Base-by-base conservation (phyloP, 352 stramenopile species). In the Thraustochytrium striatum region DNA sequence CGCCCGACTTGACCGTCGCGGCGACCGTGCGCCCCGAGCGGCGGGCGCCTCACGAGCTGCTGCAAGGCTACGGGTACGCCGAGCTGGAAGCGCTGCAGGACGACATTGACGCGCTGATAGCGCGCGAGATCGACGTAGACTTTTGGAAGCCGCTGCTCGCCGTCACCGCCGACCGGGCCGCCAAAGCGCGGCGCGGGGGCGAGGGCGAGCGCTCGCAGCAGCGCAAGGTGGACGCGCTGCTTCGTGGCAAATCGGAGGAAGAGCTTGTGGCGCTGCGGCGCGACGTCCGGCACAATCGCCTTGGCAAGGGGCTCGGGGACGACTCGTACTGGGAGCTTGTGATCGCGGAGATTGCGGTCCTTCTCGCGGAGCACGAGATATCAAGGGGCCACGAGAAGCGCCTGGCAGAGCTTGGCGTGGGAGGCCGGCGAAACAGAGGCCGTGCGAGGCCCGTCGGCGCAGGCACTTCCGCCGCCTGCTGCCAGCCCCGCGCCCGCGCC, bases 111-210 rank as follows among this genome's bases (percentile, higher is more conserved):
- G 87, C 88, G 35, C 98, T 83, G 16, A 83, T 84, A 16, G 68
- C 82, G 39, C 84, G 85, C 61, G 84, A 85, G 30, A 72, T 72
- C 21, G 91, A 94, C 81, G 62, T 85, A 5, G 89, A 93, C 69
- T 96, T 96, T 72, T 97, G 92, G 92, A 79, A 84, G 32, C 84
- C 94, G 16, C 90, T 95, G 79, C 84, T 82, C 47, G 82, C 94
- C 9, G 81, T 96, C 16, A 92, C 87, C 62, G 83, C 86, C n/a
- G 89, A 95, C 75, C 85, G 89, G 38, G 88, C 95, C 50, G 32
- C 35, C 21, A 61, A 72, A 35, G 81, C 81, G 28, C 79, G 82
- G 33, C 83, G 88, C 0, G 69, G 91, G 68, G 84, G 85, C 2
- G 80, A 82, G 0, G 86, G 88, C 57, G 32, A 55, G 0, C 47